phyloP scores from a whole-genome alignment of 1,139 yeast species.

The Magnusiomyces suaveolens region DNA sequence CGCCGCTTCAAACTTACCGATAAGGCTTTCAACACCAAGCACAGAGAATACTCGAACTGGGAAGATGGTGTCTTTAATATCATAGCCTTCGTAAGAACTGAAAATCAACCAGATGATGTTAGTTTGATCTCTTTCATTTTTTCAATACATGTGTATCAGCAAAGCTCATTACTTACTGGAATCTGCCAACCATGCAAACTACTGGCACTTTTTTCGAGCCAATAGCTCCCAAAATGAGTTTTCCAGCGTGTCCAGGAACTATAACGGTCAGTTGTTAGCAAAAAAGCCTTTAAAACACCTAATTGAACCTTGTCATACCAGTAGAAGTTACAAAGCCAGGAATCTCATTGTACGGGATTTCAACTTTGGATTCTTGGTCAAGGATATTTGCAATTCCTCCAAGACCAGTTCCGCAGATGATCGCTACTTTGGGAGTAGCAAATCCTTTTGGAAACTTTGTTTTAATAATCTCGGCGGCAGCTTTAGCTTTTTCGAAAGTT shows the following conservation, averaged over 20 bases:
- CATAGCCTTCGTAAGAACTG: slow-evolving; percentile 76
- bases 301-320: slow-evolving; percentile 17
- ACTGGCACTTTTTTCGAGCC: slow-evolving; percentile 67
- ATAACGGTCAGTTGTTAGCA: neutral
- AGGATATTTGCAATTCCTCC: slow-evolving; percentile 69
- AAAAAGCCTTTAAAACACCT: neutral
- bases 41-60: slow-evolving; percentile 69
- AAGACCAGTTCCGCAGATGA: slow-evolving; percentile 90
- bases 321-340: slow-evolving; percentile 81
- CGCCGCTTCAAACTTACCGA: slow-evolving; percentile 33
- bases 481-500: slow-evolving; percentile 15
- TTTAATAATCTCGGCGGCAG: slow-evolving; percentile 23
- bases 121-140: neutral
- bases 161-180: slow-evolving; percentile 39
- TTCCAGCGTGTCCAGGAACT: slow-evolving; percentile 85
- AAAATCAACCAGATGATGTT: neutral
- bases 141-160: neutral
- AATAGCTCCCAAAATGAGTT: slow-evolving; percentile 66
- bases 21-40: slow-evolving; percentile 50
- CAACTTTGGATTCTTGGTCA: slow-evolving; percentile 36
- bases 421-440: slow-evolving; percentile 42
- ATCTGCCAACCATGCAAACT: slow-evolving; percentile 85
- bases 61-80: slow-evolving; percentile 69
- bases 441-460: slow-evolving; percentile 24
- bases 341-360: slow-evolving; percentile 54